Conservation (phyloP, 305 asterid genomes). For the Rubia occidens region DNA sequence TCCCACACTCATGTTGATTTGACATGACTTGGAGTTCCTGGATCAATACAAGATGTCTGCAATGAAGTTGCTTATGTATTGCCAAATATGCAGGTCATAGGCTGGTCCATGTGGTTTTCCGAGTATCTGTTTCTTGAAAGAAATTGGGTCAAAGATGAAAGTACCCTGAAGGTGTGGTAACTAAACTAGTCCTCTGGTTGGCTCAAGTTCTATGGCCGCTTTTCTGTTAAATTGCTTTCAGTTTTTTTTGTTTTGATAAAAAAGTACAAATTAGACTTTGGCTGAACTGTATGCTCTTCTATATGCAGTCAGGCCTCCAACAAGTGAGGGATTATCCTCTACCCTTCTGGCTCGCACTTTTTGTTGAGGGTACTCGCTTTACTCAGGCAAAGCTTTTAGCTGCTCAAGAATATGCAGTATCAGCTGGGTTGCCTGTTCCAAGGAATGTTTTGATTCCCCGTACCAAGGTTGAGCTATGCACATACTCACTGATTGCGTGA, state of each 20-base stretch:
- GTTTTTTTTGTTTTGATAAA: neutral
- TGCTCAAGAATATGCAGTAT: constrained; percentile 91
- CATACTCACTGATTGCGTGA: neutral
- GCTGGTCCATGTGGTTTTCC: constrained; percentile 99
- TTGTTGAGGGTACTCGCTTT: constrained; percentile 96
- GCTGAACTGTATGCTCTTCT: constrained; percentile 20
- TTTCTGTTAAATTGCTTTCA: neutral
- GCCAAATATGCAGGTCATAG: constrained; percentile 63
- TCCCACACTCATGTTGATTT: constrained; percentile 1
- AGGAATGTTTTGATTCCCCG: constrained; percentile 92
- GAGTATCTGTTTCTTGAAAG: constrained; percentile 94
- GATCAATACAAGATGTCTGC: constrained; percentile 3
- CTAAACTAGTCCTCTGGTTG: neutral
- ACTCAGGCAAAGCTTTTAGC: constrained; percentile 93
- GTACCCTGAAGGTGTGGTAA: constrained; percentile 62
- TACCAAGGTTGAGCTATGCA: constrained; percentile 52
- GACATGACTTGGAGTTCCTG: constrained; percentile 10
- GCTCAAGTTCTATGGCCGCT: neutral
- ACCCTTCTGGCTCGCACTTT: constrained; percentile 95
- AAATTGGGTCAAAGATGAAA: constrained; percentile 90
- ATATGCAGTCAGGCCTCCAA: constrained; percentile 65
- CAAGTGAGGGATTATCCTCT: constrained; percentile 65
- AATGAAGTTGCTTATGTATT: constrained; percentile 12
- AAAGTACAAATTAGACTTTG: constrained; percentile 15
- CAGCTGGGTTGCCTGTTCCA: constrained; percentile 71